Percentiles rank a stretch among this genome's conserved stretches.
These are phyloP conservation scores for Lentinula edodes DNA, from an alignment of 768 basidiomycete genomes.

Conservation along the genomic window DNA sequence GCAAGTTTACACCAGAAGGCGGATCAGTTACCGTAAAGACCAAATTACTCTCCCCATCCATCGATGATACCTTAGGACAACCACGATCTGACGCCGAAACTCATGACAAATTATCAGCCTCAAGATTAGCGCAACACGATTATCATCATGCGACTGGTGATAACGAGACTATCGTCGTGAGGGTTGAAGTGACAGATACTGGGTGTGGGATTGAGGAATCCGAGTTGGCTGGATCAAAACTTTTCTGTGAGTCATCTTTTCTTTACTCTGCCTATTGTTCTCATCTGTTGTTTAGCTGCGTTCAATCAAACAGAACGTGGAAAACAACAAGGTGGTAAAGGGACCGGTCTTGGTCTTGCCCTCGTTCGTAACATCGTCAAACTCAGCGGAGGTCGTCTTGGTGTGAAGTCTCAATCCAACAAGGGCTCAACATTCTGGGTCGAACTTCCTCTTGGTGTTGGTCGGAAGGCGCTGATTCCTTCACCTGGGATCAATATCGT, in stretches of 20 bases:
- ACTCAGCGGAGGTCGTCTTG: slow-evolving; percentile 49
- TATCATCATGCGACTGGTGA: slow-evolving; percentile 20
- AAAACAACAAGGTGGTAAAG: slow-evolving; percentile 19
- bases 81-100: not conserved
- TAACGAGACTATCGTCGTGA: slow-evolving; percentile 51
- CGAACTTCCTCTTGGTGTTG: slow-evolving; percentile 45
- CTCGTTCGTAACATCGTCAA: slow-evolving; percentile 53
- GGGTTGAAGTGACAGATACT: slow-evolving; percentile 68
- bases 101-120: not conserved
- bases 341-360: slow-evolving; percentile 47
- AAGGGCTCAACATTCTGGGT: slow-evolving; percentile 75
- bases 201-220: slow-evolving; percentile 53
- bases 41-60: slow-evolving; percentile 32
- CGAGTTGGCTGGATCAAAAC: slow-evolving; percentile 53
- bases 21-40: slow-evolving; percentile 56
- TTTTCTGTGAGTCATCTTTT: slow-evolving; percentile 41
- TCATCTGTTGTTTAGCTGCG: slow-evolving; percentile 20
- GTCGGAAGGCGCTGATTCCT: slow-evolving; percentile 8
- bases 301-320: slow-evolving; percentile 4
- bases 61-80: not conserved
- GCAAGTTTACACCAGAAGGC: slow-evolving; percentile 58
- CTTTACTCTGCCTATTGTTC: not conserved
- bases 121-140: not conserved
- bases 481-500: slow-evolving; percentile 1
- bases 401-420: slow-evolving; percentile 39